phyloP scores from a whole-genome alignment of 257 asterid genomes.

The Nicotiana obtusifolia region DNA sequence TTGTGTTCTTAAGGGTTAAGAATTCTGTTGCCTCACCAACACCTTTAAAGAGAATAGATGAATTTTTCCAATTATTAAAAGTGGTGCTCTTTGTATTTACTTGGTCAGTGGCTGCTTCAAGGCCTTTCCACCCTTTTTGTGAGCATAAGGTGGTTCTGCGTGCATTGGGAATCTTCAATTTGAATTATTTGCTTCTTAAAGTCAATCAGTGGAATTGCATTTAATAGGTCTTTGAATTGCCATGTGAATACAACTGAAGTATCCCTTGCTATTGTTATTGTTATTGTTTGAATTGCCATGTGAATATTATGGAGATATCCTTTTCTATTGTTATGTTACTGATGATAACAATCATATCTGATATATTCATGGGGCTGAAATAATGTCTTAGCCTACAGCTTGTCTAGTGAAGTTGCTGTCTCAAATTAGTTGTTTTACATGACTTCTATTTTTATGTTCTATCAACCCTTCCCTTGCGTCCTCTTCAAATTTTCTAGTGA shows the following conservation, averaged over 20 bases:
- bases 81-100: not conserved
- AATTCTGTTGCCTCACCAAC: not conserved
- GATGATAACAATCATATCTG: constrained; percentile 3
- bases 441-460: not conserved
- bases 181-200: constrained; percentile 1
- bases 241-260: not conserved
- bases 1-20: not conserved
- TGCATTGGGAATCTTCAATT: not conserved
- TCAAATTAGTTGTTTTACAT: not conserved
- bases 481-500: not conserved
- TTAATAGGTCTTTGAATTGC: not conserved
- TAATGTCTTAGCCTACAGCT: not conserved
- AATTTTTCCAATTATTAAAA: not conserved
- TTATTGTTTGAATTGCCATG: not conserved
- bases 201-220: not conserved
- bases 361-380: not conserved
- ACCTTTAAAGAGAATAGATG: not conserved
- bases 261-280: not conserved
- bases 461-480: not conserved
- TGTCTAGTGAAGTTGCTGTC: not conserved
- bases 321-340: not conserved
- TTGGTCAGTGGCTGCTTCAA: not conserved
- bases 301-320: not conserved
- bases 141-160: not conserved
- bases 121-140: not conserved